Evolutionary conservation across 2,329 filamentous ascomycete species (phyloP).

Genomic region (Trichophyton equinum): DNA sequence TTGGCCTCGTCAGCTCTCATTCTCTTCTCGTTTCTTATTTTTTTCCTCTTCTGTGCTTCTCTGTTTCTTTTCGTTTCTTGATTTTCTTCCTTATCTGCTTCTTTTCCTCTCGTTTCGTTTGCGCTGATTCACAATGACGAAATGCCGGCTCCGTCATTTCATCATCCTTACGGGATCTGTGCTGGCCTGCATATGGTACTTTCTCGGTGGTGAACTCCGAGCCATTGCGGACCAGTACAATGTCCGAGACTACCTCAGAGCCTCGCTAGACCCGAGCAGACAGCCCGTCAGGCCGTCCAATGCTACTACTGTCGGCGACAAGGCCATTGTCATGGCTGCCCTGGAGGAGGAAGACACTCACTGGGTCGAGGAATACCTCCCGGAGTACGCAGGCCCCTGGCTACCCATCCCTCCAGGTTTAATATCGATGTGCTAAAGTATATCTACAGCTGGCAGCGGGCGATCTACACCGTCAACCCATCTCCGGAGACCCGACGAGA

Average conservation of each 20-base stretch:
- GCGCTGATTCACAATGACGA: not conserved
- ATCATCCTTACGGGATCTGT: not conserved
- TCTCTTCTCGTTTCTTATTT: not conserved
- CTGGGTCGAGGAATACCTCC: conserved; percentile 36
- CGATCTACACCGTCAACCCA: conserved; percentile 35
- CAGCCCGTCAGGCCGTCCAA: not conserved
- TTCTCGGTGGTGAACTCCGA: not conserved
- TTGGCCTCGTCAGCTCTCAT: not conserved
- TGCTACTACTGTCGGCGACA: not conserved
- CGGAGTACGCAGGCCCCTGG: conserved; percentile 25
- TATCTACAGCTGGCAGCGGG: conserved; percentile 31
- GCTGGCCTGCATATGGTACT: not conserved
- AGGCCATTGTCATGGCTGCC: conserved; percentile 31
- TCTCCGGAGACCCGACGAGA: conserved; percentile 13
- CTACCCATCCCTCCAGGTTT: not conserved
- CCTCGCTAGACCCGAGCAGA: not conserved
- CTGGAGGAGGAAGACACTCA: conserved; percentile 32
- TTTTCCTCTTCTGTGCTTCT: not conserved
- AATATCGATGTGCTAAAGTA: not conserved
- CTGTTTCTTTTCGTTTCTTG: not conserved
- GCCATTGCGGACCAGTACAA: conserved; percentile 3
- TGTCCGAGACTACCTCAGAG: not conserved
- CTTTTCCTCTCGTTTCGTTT: not conserved
- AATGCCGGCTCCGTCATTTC: conserved; percentile 1
- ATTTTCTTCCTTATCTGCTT: not conserved